Conservation (phyloP, 2,329 filamentous ascomycete genomes). For the Fusarium subtropicale region DNA sequence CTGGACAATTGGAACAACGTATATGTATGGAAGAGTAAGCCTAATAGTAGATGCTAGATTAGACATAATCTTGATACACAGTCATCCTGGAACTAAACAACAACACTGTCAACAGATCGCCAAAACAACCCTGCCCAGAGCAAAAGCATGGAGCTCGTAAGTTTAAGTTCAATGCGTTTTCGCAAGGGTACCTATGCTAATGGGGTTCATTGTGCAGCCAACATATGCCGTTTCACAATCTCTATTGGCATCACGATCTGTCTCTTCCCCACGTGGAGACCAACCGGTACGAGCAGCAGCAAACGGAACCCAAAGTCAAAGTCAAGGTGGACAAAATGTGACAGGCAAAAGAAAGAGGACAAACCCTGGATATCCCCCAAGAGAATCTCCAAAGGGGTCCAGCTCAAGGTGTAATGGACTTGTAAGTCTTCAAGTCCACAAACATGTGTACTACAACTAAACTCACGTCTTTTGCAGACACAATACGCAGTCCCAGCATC, state of each 20-base stretch:
- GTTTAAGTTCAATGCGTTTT: not conserved
- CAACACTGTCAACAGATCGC: not conserved
- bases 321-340: not conserved
- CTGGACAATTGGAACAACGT: not conserved
- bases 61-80: not conserved
- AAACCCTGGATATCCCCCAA: not conserved
- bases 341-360: conserved; percentile 9
- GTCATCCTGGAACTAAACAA: not conserved
- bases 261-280: not conserved
- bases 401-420: conserved; percentile 1
- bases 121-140: not conserved
- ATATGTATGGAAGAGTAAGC: conserved; percentile 10
- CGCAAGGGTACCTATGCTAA: not conserved
- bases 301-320: not conserved
- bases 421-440: conserved; percentile 2
- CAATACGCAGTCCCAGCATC: conserved; percentile 5
- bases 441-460: not conserved
- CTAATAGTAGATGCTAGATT: not conserved
- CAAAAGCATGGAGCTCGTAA: conserved; percentile 7
- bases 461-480: conserved; percentile 1
- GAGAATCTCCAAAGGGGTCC: not conserved
- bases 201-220: not conserved
- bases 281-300: not conserved
- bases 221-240: conserved; percentile 3
- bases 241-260: conserved; percentile 2